Conservation (phyloP, 768 basidiomycete genomes). For the Boletus reticulatus region DNA sequence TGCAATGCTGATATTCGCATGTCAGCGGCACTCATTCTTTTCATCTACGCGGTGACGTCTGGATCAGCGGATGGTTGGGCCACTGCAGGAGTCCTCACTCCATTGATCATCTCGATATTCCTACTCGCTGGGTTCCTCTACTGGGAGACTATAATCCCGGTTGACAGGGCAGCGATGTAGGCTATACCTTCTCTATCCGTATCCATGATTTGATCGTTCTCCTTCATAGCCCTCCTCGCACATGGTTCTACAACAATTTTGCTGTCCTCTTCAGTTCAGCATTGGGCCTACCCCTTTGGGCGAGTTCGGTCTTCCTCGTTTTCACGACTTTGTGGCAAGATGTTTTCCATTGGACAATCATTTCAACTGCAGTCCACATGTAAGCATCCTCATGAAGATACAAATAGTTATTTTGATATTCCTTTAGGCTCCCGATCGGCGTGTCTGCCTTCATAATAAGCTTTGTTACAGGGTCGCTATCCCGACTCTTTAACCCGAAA, state of each 20-base stretch:
- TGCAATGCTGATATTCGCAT: neutral
- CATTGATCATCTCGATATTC: constrained; percentile 45
- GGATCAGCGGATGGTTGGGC: constrained; percentile 55
- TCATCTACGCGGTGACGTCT: constrained; percentile 43
- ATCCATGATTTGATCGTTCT: neutral
- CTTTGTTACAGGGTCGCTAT: constrained; percentile 36
- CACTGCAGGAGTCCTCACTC: constrained; percentile 41
- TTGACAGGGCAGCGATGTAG: constrained; percentile 42
- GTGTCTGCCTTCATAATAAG: constrained; percentile 35
- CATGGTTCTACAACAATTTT: constrained; percentile 35
- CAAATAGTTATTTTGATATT: neutral
- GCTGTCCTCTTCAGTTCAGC: constrained; percentile 36
- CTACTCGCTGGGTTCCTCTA: constrained; percentile 45
- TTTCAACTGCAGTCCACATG: constrained; percentile 41
- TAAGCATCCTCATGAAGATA: constrained; percentile 15
- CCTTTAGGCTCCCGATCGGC: constrained; percentile 40
- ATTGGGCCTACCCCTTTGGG: constrained; percentile 42
- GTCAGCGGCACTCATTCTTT: constrained; percentile 36
- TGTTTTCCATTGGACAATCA: constrained; percentile 40
- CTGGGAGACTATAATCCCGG: constrained; percentile 44
- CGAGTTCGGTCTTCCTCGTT: constrained; percentile 32
- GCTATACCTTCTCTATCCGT: constrained; percentile 5
- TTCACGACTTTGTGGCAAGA: constrained; percentile 41
- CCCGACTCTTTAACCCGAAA: constrained; percentile 39
- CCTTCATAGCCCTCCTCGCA: constrained; percentile 12